Evolutionary conservation across 2,329 filamentous ascomycete species (phyloP).

Genomic region (Hymenoscyphus linearis): DNA sequence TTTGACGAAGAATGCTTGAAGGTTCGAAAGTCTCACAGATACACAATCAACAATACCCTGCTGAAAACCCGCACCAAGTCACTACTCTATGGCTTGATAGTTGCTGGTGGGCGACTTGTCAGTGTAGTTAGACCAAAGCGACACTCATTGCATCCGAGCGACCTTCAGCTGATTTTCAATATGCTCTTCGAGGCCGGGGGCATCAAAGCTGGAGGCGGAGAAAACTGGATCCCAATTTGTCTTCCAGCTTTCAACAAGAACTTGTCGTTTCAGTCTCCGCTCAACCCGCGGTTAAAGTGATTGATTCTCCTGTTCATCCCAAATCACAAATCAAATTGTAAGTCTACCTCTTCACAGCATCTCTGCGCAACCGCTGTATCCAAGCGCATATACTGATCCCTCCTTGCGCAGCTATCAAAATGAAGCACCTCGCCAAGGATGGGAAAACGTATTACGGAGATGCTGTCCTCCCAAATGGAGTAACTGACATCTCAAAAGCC

Average conservation of each 20-base stretch:
- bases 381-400: conserved; percentile 17
- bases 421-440: conserved; percentile 85
- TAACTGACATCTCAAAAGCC: conserved; percentile 55
- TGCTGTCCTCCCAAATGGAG: conserved; percentile 59
- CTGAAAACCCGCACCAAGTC: conserved; percentile 71
- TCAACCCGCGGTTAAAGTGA: conserved; percentile 98
- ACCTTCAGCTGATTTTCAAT: conserved; percentile 95
- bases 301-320: conserved; percentile 82
- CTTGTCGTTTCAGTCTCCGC: conserved; percentile 99
- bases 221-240: conserved; percentile 96
- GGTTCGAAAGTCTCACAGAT: conserved; percentile 80
- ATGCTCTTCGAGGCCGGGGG: conserved; percentile 97
- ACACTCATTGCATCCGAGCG: conserved; percentile 91
- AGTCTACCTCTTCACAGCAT: conserved; percentile 10
- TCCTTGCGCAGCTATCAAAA: conserved; percentile 55
- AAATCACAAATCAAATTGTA: conserved; percentile 26
- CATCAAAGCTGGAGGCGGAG: conserved; percentile 85
- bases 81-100: conserved; percentile 87
- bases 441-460: conserved; percentile 69
- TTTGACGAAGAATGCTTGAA: conserved; percentile 94
- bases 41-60: conserved; percentile 80
- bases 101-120: conserved; percentile 86
- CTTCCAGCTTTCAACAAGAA: conserved; percentile 95
- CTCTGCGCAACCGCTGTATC: conserved; percentile 2
- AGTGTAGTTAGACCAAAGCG: conserved; percentile 92